Base-by-base conservation (phyloP, 371 early-diverging fungal genomes). In the Synchytrium microbalum region DNA sequence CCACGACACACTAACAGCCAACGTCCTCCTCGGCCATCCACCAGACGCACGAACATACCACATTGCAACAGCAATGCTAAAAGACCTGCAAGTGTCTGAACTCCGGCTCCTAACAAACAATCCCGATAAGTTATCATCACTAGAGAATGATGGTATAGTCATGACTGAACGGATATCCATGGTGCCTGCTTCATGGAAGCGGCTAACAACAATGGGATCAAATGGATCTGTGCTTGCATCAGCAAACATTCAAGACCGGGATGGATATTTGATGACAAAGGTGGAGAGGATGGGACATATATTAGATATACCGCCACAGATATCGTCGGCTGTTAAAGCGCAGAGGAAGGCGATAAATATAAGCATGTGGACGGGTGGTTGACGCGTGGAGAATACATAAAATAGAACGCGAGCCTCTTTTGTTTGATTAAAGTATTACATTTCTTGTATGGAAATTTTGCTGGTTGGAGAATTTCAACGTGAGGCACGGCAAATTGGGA, bases 1-100 rank as follows among this genome's bases (percentile, higher is more conserved):
- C 24, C 89, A 92, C 69, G 96, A 97, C 69, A 97, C 98, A 0
- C 89, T 93, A 24, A 86, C 88, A 59, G 96, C 98, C 53, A 97
- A 97, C 70, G 68, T 94, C 1, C 65, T 91, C 55, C 78, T 97
- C 32, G 86, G 89, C 63, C 93, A 93, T 64, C 93, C 92, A 0
- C 85, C 93, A 1, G 98, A 97, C 72, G 91, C 86, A 19, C 88
- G 98, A 23, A 86, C 86, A 0, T 97, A 97, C 69, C 88, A 90
- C 19, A 81, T 95, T n/a, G 98, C 96, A 2, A 82, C 87, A 27
- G 88, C 89, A 10, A 97, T 97, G 55, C 77, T 95, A 8, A 77
- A 82, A 13, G 98, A 97, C 69, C 78, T 97, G 29, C 79, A 78
- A 32, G 66, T 92, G 54, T 30, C 72, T 14, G 67, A 78, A 54